Evolutionary conservation across 495 filamentous ascomycete species (phyloP), one percentile per base, ranked within the genome.

Genomic region (Penicillium paxilli): DNA sequence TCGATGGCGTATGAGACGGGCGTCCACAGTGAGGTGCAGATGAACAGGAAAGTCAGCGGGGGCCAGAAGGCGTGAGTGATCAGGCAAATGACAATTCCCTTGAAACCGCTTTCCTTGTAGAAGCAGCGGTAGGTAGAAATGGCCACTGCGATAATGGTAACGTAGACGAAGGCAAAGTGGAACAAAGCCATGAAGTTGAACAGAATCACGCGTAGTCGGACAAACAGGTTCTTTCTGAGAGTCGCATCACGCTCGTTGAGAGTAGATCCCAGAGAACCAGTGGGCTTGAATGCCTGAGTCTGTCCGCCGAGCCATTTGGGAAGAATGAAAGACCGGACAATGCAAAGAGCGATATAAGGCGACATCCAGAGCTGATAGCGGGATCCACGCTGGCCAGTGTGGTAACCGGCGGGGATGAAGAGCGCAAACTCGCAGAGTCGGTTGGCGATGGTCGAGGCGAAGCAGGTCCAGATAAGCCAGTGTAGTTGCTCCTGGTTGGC

Each of bases 41-140:
- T 56, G 53, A 67, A 71, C 21, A 75, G 51, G 59, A 72, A 77
- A 1, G 68, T 60, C 21, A 72, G 47, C 0, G 76, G 76, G 1
- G 76, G 76, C 76, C 75, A 78, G 68, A 74, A 76, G 16, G 71
- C 72, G 62, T 79, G 75, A 0, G 75, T 79, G 33, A 79, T 65
- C 25, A 76, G 58, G 42, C 68, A 76, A 19, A 73, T 44, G 6
- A 76, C 59, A 6, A 69, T 52, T 6, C 63, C 63, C 40, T 60
- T 55, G 52, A 68, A 65, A 35, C 55, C 41, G 44, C 21, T 30
- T 16, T 69, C 42, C 19, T 63, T 45, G 26, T 55, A 51, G 60
- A 72, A 72, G 57, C 72, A 73, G 20, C 66, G 63, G 52, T 69
- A 68, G 7, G 65, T 59, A 2, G 71, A 62, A 37, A 76, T 56